Conservation (phyloP, 176 grass and related monocot genomes). For the Neostapfia colusana region DNA sequence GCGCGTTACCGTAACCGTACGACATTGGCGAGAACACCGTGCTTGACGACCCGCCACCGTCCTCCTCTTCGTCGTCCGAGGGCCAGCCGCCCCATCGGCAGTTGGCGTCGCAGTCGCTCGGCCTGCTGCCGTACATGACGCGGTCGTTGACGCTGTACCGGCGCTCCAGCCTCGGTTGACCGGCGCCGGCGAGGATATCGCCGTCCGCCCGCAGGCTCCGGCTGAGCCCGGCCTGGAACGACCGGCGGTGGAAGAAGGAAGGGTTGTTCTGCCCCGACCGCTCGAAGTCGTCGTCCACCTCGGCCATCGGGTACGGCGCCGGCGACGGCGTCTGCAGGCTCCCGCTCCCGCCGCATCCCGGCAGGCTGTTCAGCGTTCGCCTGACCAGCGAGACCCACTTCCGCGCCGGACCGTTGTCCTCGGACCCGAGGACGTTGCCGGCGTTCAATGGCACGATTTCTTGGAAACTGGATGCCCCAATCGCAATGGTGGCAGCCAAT, state of each 20-base stretch:
- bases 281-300: slow-evolving; percentile 83
- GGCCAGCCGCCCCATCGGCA: slow-evolving; percentile 49
- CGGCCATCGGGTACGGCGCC: slow-evolving; percentile 55
- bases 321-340: slow-evolving; percentile 76
- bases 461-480: slow-evolving; percentile 51
- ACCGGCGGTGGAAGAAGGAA: slow-evolving; percentile 63
- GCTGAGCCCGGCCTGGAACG: slow-evolving; percentile 76
- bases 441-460: slow-evolving; percentile 91
- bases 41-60: slow-evolving; percentile 47
- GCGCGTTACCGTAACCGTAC: slow-evolving; percentile 49
- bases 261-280: slow-evolving; percentile 50
- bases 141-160: slow-evolving; percentile 80
- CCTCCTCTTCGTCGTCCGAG: slow-evolving; percentile 60
- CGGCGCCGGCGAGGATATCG: slow-evolving; percentile 34
- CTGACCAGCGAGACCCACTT: slow-evolving; percentile 83
- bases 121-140: slow-evolving; percentile 65
- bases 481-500: background rate
- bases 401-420: slow-evolving; percentile 85
- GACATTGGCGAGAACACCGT: slow-evolving; percentile 70
- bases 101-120: slow-evolving; percentile 75
- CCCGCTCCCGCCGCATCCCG: slow-evolving; percentile 34
- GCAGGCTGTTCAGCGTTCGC: slow-evolving; percentile 77
- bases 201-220: slow-evolving; percentile 69
- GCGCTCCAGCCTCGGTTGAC: slow-evolving; percentile 71
- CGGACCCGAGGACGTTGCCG: slow-evolving; percentile 82